Evolutionary conservation across 768 basidiomycete species (phyloP).

Genomic region (Mycena albidolilacea): DNA sequence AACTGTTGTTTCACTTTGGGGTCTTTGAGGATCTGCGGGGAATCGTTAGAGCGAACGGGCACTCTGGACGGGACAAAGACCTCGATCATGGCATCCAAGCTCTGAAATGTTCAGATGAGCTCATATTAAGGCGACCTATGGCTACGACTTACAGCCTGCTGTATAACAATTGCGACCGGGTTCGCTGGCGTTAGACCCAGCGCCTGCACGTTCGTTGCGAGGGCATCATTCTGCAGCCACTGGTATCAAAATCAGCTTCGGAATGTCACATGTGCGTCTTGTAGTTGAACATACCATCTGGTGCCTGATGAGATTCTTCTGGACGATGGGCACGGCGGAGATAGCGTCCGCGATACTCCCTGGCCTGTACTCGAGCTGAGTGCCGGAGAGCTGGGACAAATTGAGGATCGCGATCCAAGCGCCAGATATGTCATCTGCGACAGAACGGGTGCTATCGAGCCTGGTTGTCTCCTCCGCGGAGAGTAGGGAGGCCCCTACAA

Average conservation of each 20-base stretch:
- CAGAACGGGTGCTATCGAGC: not conserved
- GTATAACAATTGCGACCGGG: not conserved
- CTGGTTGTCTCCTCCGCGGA: not conserved
- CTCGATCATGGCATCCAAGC: not conserved
- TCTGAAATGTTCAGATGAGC: not conserved
- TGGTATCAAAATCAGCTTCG: not conserved
- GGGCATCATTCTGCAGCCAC: conserved; percentile 5
- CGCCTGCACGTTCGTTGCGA: not conserved
- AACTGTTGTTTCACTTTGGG: not conserved
- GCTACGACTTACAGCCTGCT: not conserved
- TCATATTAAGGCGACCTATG: no score
- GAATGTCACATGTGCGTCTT: no score
- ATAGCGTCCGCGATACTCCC: not conserved
- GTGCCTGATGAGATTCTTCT: not conserved
- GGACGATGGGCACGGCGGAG: not conserved
- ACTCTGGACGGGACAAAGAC: not conserved
- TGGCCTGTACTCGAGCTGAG: not conserved
- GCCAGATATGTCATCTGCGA: not conserved
- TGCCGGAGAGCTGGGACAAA: not conserved
- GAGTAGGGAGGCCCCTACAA: not conserved
- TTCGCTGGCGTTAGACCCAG: not conserved
- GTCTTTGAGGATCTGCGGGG: not conserved
- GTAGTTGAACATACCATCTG: not conserved
- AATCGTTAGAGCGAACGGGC: not conserved
- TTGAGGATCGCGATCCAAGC: not conserved